Percentiles rank a stretch among this genome's conserved stretches.
Conservation (phyloP, 129 eudicot genomes). For the Dittrichia graveolens region DNA sequence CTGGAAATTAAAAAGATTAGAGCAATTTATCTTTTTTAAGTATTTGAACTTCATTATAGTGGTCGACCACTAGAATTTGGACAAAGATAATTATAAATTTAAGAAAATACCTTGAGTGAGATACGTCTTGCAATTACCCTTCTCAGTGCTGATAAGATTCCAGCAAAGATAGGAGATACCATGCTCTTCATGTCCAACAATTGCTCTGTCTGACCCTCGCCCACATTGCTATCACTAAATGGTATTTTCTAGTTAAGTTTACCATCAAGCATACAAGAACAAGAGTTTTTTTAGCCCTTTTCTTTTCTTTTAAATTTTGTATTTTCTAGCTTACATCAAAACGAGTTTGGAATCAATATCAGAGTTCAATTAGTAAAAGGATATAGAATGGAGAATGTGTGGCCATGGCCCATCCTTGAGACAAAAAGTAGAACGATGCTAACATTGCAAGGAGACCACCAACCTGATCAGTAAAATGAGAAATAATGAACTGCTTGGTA, state of each 20-base stretch:
- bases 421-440: conserved; percentile 85
- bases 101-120: conserved; percentile 74
- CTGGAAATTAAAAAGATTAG: conserved; percentile 41
- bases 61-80: not conserved
- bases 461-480: conserved; percentile 44
- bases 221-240: conserved; percentile 46
- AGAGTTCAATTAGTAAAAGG: conserved; percentile 41
- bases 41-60: conserved; percentile 22
- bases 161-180: conserved; percentile 85
- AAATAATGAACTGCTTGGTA: conserved; percentile 5
- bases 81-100: not conserved
- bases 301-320: no score
- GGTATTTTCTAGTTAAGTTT: conserved; percentile 72
- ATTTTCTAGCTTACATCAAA: not conserved
- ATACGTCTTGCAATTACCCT: conserved; percentile 87
- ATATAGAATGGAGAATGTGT: conserved; percentile 82
- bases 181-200: conserved; percentile 62
- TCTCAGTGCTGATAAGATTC: conserved; percentile 89
- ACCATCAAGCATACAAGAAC: conserved; percentile 11
- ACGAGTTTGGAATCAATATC: not conserved
- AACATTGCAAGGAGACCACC: conserved; percentile 92
- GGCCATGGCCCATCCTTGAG: conserved; percentile 95
- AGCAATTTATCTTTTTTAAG: not conserved
- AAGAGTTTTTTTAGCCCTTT: no score
- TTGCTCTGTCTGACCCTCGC: conserved; percentile 49